phyloP scores from a whole-genome alignment of 495 filamentous ascomycete species.

The Aspergillus cristatus region DNA sequence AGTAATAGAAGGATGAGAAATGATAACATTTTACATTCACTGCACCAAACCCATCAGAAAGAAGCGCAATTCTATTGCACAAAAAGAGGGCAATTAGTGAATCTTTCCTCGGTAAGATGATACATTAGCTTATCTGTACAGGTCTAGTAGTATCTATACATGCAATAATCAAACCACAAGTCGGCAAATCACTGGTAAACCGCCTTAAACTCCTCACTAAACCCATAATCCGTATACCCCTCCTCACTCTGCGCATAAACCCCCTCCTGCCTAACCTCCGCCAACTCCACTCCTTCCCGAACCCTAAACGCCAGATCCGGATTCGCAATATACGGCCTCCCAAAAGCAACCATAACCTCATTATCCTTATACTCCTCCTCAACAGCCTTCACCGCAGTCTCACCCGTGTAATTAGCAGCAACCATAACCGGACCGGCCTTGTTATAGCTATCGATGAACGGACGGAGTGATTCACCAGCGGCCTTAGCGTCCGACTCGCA shows the following conservation, averaged over 20 bases:
- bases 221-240: conserved; percentile 53
- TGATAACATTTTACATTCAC: too few species aligned
- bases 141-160: too few species aligned
- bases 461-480: conserved; percentile 40
- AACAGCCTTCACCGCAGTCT: conserved; percentile 25
- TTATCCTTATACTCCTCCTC: conserved; percentile 40
- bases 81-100: too few species aligned
- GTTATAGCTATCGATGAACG: conserved; percentile 25
- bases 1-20: too few species aligned
- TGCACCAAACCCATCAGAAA: too few species aligned
- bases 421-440: conserved; percentile 43
- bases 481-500: conserved; percentile 36
- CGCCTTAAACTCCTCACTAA: conserved; percentile 2
- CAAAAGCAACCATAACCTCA: conserved; percentile 48
- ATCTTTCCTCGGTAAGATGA: too few species aligned
- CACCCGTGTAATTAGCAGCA: conserved; percentile 45
- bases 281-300: conserved; percentile 41
- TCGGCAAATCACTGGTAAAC: too few species aligned
- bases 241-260: conserved; percentile 42
- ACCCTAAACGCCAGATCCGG: conserved; percentile 58
- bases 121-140: too few species aligned
- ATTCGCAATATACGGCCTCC: conserved; percentile 55
- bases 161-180: too few species aligned
- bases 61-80: too few species aligned
- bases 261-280: conserved; percentile 38